Evolutionary conservation across 2,329 filamentous ascomycete species (phyloP).

Genomic region (Diaporthe sp.): DNA sequence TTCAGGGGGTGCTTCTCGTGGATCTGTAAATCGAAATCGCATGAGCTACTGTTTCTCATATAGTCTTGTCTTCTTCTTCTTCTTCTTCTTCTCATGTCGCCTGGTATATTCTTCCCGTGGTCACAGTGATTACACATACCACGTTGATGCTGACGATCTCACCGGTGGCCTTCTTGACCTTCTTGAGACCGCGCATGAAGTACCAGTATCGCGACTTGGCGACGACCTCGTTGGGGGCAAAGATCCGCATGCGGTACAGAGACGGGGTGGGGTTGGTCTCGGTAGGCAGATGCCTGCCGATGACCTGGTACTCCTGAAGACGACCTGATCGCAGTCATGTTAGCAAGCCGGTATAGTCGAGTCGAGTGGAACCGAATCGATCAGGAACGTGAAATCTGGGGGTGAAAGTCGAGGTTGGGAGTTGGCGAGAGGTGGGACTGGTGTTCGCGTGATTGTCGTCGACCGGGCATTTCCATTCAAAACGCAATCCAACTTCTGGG

Average conservation of each 20-base stretch:
- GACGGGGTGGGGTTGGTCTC: constrained; percentile 97
- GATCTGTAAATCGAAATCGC: constrained; percentile 71
- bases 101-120: constrained; percentile 26
- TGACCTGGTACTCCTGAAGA: constrained; percentile 99
- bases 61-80: neutral
- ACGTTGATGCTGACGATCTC: constrained; percentile 98
- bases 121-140: constrained; percentile 69
- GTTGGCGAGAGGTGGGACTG: neutral
- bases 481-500: neutral
- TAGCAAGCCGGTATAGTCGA: constrained; percentile 25
- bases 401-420: constrained; percentile 45
- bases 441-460: neutral
- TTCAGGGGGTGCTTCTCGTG: constrained; percentile 98
- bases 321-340: constrained; percentile 76
- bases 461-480: neutral
- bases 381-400: constrained; percentile 38
- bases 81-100: constrained; percentile 21
- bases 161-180: constrained; percentile 99
- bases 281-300: constrained; percentile 98
- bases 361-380: neutral
- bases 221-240: constrained; percentile 96
- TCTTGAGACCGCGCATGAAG: constrained; percentile 98
- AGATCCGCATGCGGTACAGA: constrained; percentile 99
- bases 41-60: constrained; percentile 37
- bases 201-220: constrained; percentile 99